Base-by-base conservation (phyloP, 768 basidiomycete genomes). In the Antrodiella citrinella region DNA sequence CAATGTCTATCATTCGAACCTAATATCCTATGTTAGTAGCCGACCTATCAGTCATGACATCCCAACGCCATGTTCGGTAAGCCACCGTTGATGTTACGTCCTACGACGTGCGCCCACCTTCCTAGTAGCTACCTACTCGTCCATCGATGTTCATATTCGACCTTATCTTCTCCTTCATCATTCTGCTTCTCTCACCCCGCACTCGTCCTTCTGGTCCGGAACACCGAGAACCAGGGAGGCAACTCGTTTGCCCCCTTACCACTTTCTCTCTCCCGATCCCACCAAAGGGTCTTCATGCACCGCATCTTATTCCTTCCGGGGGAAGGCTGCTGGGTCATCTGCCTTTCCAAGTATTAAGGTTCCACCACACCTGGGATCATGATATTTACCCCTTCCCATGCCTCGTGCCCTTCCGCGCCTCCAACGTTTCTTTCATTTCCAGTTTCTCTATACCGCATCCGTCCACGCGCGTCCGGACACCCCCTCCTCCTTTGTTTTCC, bases 361-460 rank as follows among this genome's bases (percentile, higher is more conserved):
- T 44, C 18, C 18, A 18, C 42, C n/a, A 10, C 42, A 18, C 18
- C 42, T 5, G 7, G 21, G 18, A 10, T 18, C 9, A 44, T 7
- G 42, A 18, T 7, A 44, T 44, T 22, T 18, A 7, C 9, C 18
- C 18, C 42, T 10, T 22, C 42, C 18, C 18, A 22, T 44, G 42
- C 42, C 42, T 44, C 42, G 30, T 45, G 40, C 21, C n/a, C 46
- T 56, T 46, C 54, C 53, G 55, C 57, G 51, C 54, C 45, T 65
- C 66, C 72, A 73, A 70, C 75, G 73, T 73, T 72, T 62, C 67
- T 72, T 75, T 75, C 68, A 76, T 75, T 62, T 67, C 62, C 50
- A 51, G 43, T 45, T 52, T 48, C 48, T 52, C 47, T 42, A 23
- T 25, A 10, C 26, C 13, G 12, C 9, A 26, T 20, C 19, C 45